Percentiles rank a stretch among this genome's conserved stretches.
Evolutionary conservation across 1,284 basidiomycete genomes (phyloP).

Genomic region (Erythrobasidium hasegawianum): DNA sequence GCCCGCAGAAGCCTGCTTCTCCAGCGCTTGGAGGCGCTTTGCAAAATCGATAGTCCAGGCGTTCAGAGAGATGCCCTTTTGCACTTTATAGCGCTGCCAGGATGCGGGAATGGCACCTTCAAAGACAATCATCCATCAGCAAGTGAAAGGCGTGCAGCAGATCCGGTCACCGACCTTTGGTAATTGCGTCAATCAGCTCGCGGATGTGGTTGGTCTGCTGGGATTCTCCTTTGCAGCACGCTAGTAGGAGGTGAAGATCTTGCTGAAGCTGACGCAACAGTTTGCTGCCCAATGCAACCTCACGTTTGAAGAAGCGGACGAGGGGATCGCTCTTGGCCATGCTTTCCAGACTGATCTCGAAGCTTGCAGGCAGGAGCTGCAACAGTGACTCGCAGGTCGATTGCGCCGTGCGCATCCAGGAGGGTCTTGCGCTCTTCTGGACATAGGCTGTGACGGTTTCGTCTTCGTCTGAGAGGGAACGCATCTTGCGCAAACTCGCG

Average conservation of each 20-base stretch:
- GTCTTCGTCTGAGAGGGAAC: slow-evolving; percentile 81
- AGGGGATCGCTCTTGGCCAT: slow-evolving; percentile 61
- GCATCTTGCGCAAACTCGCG: slow-evolving; percentile 83
- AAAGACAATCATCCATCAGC: background rate
- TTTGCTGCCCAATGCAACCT: slow-evolving; percentile 71
- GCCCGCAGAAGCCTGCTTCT: slow-evolving; percentile 56
- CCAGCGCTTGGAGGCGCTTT: slow-evolving; percentile 71
- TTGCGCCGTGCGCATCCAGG: slow-evolving; percentile 72
- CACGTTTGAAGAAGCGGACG: slow-evolving; percentile 80
- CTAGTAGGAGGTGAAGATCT: slow-evolving; percentile 74
- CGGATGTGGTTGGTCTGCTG: slow-evolving; percentile 94
- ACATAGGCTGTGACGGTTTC: slow-evolving; percentile 59
- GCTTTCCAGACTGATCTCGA: slow-evolving; percentile 52
- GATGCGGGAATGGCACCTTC: slow-evolving; percentile 77
- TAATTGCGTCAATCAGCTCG: slow-evolving; percentile 76
- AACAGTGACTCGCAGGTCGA: slow-evolving; percentile 57
- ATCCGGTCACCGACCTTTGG: slow-evolving; percentile 64
- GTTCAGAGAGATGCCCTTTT: slow-evolving; percentile 70
- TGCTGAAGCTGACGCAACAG: slow-evolving; percentile 70
- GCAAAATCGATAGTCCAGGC: slow-evolving; percentile 70
- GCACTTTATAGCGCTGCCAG: slow-evolving; percentile 85
- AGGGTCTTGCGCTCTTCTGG: slow-evolving; percentile 68
- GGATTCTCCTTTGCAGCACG: slow-evolving; percentile 76
- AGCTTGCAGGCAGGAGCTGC: slow-evolving; percentile 15
- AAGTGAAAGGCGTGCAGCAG: background rate